Conservation (phyloP, 2,329 filamentous ascomycete species). For the Cladosporium sp. region DNA sequence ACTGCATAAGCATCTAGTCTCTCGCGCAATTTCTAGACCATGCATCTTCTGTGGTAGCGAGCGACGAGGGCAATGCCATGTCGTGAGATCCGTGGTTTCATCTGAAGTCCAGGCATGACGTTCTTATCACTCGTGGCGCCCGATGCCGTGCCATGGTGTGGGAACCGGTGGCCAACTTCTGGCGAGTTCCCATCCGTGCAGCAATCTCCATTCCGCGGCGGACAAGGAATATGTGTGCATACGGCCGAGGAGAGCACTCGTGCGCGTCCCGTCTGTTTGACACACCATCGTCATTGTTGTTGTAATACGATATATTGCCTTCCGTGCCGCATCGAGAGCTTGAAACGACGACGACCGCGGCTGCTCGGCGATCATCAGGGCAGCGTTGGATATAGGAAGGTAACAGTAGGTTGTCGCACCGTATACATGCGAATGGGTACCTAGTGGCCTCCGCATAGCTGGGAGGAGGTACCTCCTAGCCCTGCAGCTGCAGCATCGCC, state of each 20-base stretch:
- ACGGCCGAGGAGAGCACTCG: neutral
- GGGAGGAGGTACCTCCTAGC: neutral
- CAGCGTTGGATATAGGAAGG: neutral
- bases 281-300: neutral
- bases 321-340: conserved; percentile 10
- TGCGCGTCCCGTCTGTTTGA: neutral
- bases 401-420: neutral
- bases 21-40: neutral
- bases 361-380: conserved; percentile 5
- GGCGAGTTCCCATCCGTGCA: conserved; percentile 8
- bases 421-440: neutral
- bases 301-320: neutral
- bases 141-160: neutral
- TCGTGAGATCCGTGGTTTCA: conserved; percentile 5
- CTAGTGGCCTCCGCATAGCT: conserved; percentile 3
- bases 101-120: conserved; percentile 6
- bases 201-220: neutral
- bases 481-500: conserved; percentile 1
- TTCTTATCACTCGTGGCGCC: neutral
- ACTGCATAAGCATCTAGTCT: neutral
- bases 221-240: neutral
- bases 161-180: conserved; percentile 14
- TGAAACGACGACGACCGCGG: neutral
- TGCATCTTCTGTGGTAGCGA: neutral
- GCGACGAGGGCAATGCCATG: neutral